A percentile compares a stretch with the other conserved stretches of the same genome.
These are phyloP conservation scores for Deuterostichococcus epilithicus DNA, from an alignment of 139 green algal species.

Conservation along the genomic window DNA sequence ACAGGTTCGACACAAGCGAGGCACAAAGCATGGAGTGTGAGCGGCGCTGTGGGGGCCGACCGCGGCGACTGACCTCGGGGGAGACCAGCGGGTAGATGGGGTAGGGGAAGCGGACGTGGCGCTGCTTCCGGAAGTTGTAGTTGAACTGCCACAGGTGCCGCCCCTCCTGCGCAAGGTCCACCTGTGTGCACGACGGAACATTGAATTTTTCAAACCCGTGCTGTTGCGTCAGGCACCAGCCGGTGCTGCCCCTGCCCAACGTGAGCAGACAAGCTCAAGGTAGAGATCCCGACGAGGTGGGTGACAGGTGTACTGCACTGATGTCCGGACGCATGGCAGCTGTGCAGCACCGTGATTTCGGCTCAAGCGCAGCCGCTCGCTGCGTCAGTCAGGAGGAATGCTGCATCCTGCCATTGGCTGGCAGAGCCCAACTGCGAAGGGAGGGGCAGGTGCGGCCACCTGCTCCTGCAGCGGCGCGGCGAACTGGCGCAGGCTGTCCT, in stretches of 20 bases:
- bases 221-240: no score
- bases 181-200: constrained; percentile 51
- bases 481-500: constrained; percentile 94
- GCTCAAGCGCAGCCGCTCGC: no score
- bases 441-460: constrained; percentile 27
- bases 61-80: background rate
- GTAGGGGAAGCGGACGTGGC: constrained; percentile 77
- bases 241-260: no score
- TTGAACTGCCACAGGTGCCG: constrained; percentile 88
- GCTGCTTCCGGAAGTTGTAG: constrained; percentile 86
- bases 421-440: background rate
- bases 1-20: no score
- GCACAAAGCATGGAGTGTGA: background rate
- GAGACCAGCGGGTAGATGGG: constrained; percentile 91
- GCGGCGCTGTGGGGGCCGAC: background rate
- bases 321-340: no score
- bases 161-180: constrained; percentile 89
- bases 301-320: no score
- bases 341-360: no score
- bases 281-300: no score
- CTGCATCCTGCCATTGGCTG: background rate
- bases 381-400: background rate
- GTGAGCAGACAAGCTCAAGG: no score
- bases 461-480: constrained; percentile 91
- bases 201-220: no score